Evolutionary conservation across 768 basidiomycete species (phyloP).

Genomic region (Dendrothele bispora): DNA sequence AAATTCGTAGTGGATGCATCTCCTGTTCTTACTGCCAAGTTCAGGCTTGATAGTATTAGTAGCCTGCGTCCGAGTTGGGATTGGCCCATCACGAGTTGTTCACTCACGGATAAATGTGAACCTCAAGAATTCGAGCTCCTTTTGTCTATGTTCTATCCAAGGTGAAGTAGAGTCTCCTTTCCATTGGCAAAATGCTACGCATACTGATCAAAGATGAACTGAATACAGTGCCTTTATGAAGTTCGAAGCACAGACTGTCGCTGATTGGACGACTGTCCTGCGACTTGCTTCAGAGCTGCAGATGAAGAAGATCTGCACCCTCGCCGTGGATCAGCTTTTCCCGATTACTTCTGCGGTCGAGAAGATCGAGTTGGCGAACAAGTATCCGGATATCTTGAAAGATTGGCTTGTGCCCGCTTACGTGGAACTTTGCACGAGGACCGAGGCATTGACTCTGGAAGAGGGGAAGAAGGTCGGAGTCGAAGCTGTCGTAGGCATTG

Average conservation of each 20-base stretch:
- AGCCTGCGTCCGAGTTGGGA: no score
- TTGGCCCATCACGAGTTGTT: no score
- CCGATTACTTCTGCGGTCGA: slow-evolving; percentile 3
- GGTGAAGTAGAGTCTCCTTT: background rate
- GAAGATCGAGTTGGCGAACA: slow-evolving; percentile 10
- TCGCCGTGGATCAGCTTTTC: slow-evolving; percentile 20
- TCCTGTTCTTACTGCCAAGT: background rate
- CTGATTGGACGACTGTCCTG: slow-evolving; percentile 34
- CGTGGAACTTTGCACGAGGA: slow-evolving; percentile 11
- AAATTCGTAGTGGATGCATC: background rate
- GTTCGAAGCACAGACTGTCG: slow-evolving; percentile 21
- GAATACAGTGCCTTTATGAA: no score
- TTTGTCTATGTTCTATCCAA: slow-evolving; percentile 5
- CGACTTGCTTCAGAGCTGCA: slow-evolving; percentile 33
- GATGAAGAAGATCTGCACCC: slow-evolving; percentile 25
- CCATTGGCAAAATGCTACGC: no score
- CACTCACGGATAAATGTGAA: background rate
- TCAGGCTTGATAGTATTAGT: background rate
- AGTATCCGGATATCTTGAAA: slow-evolving; percentile 11
- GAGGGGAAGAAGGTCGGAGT: background rate
- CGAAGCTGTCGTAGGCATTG: background rate
- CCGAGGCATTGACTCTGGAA: slow-evolving; percentile 12
- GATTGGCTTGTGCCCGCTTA: slow-evolving; percentile 20
- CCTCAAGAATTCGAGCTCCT: slow-evolving; percentile 3
- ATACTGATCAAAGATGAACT: no score